Conservation (phyloP, 495 filamentous ascomycete species). For the Xylaria palmicola region DNA sequence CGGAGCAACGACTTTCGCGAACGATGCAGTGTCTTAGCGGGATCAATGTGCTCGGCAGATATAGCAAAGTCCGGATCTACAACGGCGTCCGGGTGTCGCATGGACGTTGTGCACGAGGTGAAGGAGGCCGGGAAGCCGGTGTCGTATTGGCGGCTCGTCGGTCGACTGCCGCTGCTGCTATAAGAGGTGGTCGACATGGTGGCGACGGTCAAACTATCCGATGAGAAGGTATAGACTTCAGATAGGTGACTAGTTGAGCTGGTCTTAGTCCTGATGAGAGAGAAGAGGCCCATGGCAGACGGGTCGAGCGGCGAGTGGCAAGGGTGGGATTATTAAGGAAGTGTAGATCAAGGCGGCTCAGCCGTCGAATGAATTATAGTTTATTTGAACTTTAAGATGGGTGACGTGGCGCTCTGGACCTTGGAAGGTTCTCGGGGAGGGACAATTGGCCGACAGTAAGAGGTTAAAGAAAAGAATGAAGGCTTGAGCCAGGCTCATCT, state of each 20-base stretch:
- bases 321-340: not conserved
- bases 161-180: constrained; percentile 25
- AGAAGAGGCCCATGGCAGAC: constrained; percentile 10
- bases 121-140: constrained; percentile 34
- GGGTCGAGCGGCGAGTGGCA: not conserved
- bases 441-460: not conserved
- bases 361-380: not conserved
- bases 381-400: not conserved
- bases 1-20: constrained; percentile 26
- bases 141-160: constrained; percentile 25
- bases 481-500: not conserved
- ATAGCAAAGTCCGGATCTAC: constrained; percentile 27
- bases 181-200: constrained; percentile 22
- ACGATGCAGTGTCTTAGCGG: constrained; percentile 27
- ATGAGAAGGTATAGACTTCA: constrained; percentile 8
- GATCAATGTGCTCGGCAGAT: constrained; percentile 31
- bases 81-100: constrained; percentile 32
- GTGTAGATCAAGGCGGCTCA: not conserved
- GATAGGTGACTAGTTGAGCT: not conserved
- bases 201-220: constrained; percentile 1
- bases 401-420: not conserved
- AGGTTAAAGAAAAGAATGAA: not conserved
- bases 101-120: constrained; percentile 27
- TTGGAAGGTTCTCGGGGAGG: not conserved
- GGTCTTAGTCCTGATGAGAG: constrained; percentile 7